Percentiles rank a stretch among this genome's conserved stretches.
phyloP scores from a whole-genome alignment of 2,329 filamentous ascomycete genomes.

The Huntiella abstrusa region DNA sequence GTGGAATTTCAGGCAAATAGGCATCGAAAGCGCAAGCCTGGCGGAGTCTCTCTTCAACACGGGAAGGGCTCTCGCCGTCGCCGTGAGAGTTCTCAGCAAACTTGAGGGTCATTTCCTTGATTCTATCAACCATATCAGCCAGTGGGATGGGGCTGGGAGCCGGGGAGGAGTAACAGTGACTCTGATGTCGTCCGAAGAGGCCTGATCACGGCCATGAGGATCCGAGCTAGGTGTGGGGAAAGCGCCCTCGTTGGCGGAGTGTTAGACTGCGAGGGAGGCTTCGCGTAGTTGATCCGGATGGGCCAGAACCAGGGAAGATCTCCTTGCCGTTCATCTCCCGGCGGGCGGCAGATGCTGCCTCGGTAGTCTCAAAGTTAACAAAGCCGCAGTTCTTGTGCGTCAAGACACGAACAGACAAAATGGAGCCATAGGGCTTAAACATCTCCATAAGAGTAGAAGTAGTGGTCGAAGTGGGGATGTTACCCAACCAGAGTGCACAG shows the following conservation, averaged over 20 bases:
- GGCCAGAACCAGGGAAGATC: constrained; percentile 95
- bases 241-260: constrained; percentile 80
- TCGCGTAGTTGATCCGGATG: constrained; percentile 91
- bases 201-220: constrained; percentile 41
- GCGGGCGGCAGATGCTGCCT: constrained; percentile 81
- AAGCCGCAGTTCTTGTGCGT: constrained; percentile 99
- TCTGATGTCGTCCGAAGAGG: constrained; percentile 4
- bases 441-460: constrained; percentile 88
- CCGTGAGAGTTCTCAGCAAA: constrained; percentile 54
- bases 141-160: constrained; percentile 45
- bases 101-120: constrained; percentile 68
- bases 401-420: constrained; percentile 78
- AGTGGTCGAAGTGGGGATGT: constrained; percentile 91
- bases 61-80: constrained; percentile 52
- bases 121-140: constrained; percentile 61
- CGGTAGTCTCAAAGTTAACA: constrained; percentile 85
- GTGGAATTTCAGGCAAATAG: constrained; percentile 70
- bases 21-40: constrained; percentile 54
- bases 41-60: constrained; percentile 39
- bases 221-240: constrained; percentile 86
- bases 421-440: constrained; percentile 82
- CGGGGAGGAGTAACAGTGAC: constrained; percentile 19
- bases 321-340: constrained; percentile 85
- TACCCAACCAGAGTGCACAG: constrained; percentile 87
- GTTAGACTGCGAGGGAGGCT: constrained; percentile 75